These are phyloP conservation scores for Arthrinium puccinioides DNA, from an alignment of 2,329 filamentous ascomycete genomes.

Conservation along the genomic window DNA sequence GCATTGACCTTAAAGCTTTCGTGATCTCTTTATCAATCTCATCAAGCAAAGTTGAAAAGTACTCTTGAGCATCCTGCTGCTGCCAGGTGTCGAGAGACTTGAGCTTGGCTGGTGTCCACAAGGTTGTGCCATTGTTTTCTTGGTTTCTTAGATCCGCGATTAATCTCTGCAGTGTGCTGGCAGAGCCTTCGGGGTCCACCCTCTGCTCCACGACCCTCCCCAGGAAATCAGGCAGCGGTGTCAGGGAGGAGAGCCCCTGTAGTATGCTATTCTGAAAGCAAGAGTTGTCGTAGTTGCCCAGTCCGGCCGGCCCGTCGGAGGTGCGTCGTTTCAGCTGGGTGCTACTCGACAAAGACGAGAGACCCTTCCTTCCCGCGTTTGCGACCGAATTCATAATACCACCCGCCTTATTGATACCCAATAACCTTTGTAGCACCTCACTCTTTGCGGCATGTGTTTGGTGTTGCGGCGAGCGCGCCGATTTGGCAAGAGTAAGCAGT, in stretches of 20 bases:
- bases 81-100: constrained; percentile 94
- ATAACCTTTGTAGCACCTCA: constrained; percentile 54
- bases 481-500: constrained; percentile 28
- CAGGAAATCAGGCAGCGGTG: constrained; percentile 62
- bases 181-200: constrained; percentile 24
- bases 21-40: constrained; percentile 73
- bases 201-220: constrained; percentile 27
- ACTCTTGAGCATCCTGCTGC: constrained; percentile 97
- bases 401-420: constrained; percentile 48
- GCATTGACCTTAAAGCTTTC: constrained; percentile 32
- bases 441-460: constrained; percentile 53
- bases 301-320: constrained; percentile 51
- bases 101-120: constrained; percentile 75
- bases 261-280: constrained; percentile 98
- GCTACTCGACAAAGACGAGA: constrained; percentile 43
- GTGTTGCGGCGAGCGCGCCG: constrained; percentile 26
- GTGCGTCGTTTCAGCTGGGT: constrained; percentile 31
- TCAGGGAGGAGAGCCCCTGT: constrained; percentile 72
- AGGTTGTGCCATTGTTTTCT: constrained; percentile 62
- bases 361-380: constrained; percentile 48
- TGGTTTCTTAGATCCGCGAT: constrained; percentile 64
- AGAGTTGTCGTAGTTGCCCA: constrained; percentile 90
- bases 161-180: constrained; percentile 52
- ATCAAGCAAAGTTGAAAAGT: constrained; percentile 84
- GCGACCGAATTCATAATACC: constrained; percentile 51